Evolutionary conservation across 1,284 basidiomycete species (phyloP).

Genomic region (Testicularia cyperi): DNA sequence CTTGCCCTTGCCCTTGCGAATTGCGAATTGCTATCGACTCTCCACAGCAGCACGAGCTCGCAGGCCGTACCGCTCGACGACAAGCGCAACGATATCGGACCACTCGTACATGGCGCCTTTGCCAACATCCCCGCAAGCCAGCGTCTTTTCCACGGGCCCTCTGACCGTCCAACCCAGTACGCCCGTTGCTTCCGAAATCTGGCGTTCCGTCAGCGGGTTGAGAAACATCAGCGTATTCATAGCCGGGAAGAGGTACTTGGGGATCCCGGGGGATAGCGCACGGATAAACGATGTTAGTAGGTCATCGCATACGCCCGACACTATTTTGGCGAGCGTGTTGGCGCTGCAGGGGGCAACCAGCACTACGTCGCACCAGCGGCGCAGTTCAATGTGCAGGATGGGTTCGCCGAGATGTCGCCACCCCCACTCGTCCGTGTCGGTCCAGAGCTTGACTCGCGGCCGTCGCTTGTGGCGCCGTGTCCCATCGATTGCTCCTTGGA

Average conservation of each 20-base stretch:
- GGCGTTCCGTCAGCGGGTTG: constrained; percentile 85
- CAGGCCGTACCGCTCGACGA: constrained; percentile 25
- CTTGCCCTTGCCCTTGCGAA: too few species aligned
- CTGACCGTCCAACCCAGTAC: constrained; percentile 76
- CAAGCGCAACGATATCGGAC: constrained; percentile 37
- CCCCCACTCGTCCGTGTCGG: constrained; percentile 84
- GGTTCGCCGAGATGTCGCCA: constrained; percentile 80
- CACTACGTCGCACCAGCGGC: constrained; percentile 93
- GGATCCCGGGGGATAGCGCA: constrained; percentile 76
- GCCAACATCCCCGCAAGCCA: constrained; percentile 94
- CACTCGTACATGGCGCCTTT: constrained; percentile 56
- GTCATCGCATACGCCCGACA: constrained; percentile 85
- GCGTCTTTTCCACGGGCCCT: constrained; percentile 79
- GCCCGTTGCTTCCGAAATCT: constrained; percentile 72
- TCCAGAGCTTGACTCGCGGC: constrained; percentile 71
- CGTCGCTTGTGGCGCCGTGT: too few species aligned
- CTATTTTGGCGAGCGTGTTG: constrained; percentile 90
- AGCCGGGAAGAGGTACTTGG: constrained; percentile 87
- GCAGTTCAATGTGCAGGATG: constrained; percentile 87
- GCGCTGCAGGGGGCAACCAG: constrained; percentile 92
- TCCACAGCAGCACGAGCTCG: constrained; percentile 7
- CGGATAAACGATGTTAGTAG: constrained; percentile 84
- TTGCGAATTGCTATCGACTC: too few species aligned
- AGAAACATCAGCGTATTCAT: constrained; percentile 99
- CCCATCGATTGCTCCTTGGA: too few species aligned